Percentiles rank a stretch among this genome's conserved stretches.
phyloP scores from a whole-genome alignment of 2,329 filamentous ascomycete genomes.

The Cercospora brassicicola region DNA sequence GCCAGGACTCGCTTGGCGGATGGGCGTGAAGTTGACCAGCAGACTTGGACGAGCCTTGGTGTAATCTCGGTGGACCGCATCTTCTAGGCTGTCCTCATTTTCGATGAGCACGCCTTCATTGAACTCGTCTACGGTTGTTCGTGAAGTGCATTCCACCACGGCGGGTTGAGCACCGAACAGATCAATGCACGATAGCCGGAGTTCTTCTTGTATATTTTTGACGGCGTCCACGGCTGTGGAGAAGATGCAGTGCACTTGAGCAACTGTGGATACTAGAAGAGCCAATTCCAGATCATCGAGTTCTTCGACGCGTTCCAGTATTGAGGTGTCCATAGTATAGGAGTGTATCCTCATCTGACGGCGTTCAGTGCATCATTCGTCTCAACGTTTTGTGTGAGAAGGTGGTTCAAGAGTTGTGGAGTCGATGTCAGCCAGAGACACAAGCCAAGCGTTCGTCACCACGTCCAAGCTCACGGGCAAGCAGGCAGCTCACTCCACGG shows the following conservation, averaged over 20 bases:
- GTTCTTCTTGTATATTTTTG: slow-evolving; percentile 30
- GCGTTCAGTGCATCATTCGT: not conserved
- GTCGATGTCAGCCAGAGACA: not conserved
- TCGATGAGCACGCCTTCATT: slow-evolving; percentile 64
- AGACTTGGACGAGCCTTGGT: slow-evolving; percentile 12
- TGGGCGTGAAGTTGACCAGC: slow-evolving; percentile 21
- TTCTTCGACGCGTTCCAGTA: slow-evolving; percentile 62
- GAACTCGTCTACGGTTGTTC: slow-evolving; percentile 80
- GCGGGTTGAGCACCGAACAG: slow-evolving; percentile 72
- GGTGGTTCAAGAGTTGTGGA: not conserved
- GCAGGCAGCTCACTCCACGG: not conserved
- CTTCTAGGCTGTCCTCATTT: slow-evolving; percentile 27
- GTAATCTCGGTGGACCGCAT: slow-evolving; percentile 7
- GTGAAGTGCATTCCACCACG: slow-evolving; percentile 69
- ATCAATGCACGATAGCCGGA: slow-evolving; percentile 64
- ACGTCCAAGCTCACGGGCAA: not conserved
- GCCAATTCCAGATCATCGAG: slow-evolving; percentile 88
- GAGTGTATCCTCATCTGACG: not conserved
- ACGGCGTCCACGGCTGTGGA: slow-evolving; percentile 60
- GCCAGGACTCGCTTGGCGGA: slow-evolving; percentile 19
- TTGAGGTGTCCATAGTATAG: slow-evolving; percentile 3
- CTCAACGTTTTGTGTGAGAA: not conserved
- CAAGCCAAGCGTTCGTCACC: slow-evolving; percentile 6
- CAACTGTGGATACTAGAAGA: slow-evolving; percentile 74
- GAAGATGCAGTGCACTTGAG: slow-evolving; percentile 84